Percentiles rank a stretch among this genome's conserved stretches.
Conservation (phyloP, 768 basidiomycete genomes). For the Boletus fagicola region DNA sequence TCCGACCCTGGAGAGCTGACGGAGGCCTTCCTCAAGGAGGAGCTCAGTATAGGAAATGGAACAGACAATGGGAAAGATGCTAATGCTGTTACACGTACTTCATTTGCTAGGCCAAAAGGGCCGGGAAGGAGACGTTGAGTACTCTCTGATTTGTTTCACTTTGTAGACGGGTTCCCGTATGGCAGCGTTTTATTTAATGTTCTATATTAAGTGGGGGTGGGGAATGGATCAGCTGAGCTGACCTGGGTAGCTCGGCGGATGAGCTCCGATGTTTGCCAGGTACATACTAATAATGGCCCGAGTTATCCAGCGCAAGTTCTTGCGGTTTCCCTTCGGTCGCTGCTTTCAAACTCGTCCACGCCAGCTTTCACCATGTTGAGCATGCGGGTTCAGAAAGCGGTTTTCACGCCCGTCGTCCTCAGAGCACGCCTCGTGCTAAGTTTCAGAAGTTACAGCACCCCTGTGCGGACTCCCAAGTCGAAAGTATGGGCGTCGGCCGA, state of each 20-base stretch:
- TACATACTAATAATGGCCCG: neutral
- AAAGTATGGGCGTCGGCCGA: constrained; percentile 85
- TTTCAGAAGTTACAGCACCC: constrained; percentile 28
- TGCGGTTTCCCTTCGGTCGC: neutral
- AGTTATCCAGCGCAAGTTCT: neutral
- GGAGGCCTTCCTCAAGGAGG: constrained; percentile 56
- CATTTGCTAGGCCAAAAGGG: constrained; percentile 70
- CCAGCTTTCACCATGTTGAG: constrained; percentile 22
- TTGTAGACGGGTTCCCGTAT: neutral
- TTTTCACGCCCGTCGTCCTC: constrained; percentile 17
- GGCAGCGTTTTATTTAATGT: neutral
- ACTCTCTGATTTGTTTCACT: neutral
- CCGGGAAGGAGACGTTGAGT: constrained; percentile 54
- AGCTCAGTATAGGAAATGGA: constrained; percentile 43
- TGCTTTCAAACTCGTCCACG: neutral
- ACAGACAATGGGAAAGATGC: constrained; percentile 1
- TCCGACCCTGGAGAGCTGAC: constrained; percentile 75
- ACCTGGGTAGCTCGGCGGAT: constrained; percentile 12
- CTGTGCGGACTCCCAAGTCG: constrained; percentile 32
- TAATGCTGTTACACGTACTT: constrained; percentile 22
- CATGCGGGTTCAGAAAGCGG: constrained; percentile 13
- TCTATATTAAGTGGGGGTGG: neutral
- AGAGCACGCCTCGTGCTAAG: constrained; percentile 15
- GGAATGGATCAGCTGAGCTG: neutral
- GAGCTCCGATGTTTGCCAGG: constrained; percentile 23